Evolutionary conservation across 2,329 filamentous ascomycete genomes (phyloP).

Genomic region (Botrytis fragariae): DNA sequence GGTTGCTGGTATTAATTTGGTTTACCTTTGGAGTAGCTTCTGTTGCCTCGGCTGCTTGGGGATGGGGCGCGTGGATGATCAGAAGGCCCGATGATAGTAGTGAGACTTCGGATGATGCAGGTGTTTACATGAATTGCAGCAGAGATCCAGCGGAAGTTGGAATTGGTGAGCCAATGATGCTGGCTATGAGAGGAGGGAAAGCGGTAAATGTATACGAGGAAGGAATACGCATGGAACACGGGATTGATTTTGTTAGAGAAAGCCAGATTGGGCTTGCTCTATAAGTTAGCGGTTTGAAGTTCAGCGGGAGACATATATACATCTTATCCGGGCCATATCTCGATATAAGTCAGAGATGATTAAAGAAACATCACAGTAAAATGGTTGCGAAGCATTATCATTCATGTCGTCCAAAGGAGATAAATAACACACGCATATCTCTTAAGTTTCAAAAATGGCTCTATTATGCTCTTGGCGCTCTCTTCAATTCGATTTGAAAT

Average conservation of each 20-base stretch:
- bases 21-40: conserved; percentile 3
- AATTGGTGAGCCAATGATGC: background rate
- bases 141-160: too few relatives aligned
- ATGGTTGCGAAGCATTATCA: background rate
- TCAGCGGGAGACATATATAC: background rate
- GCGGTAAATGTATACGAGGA: background rate
- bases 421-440: background rate
- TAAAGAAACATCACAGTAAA: background rate
- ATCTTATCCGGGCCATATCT: background rate
- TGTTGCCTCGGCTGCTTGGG: background rate
- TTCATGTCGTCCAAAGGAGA: background rate
- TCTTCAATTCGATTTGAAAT: background rate
- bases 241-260: background rate
- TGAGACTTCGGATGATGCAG: background rate
- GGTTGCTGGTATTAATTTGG: conserved; percentile 1
- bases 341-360: background rate
- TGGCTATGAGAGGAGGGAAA: background rate
- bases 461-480: background rate
- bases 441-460: background rate
- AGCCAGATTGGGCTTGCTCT: background rate
- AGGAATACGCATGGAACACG: too few relatives aligned
- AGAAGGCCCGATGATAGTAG: background rate
- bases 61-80: background rate
- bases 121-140: background rate
- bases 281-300: background rate